Conservation (phyloP, 768 basidiomycete species). For the Tephrocybe sp. region DNA sequence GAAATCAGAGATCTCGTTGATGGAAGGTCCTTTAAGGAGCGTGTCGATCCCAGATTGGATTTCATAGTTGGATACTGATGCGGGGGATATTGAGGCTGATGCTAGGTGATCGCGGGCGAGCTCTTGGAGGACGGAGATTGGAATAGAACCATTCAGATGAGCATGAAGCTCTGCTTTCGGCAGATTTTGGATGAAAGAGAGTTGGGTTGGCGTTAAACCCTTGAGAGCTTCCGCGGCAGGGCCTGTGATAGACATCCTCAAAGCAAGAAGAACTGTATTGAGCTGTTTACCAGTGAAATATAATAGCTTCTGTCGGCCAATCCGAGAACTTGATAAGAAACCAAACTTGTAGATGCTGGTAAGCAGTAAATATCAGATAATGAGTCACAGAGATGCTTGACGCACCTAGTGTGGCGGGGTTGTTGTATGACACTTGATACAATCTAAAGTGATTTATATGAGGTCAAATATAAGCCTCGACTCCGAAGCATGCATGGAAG, state of each 20-base stretch:
- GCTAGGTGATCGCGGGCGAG: conserved; percentile 49
- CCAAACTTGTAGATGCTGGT: too few relatives aligned
- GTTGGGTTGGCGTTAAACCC: conserved; percentile 49
- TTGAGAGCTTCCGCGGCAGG: conserved; percentile 52
- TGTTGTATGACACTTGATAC: too few relatives aligned
- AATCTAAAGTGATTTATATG: too few relatives aligned
- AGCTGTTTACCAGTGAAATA: too few relatives aligned
- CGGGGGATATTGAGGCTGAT: conserved; percentile 7
- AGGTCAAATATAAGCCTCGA: too few relatives aligned
- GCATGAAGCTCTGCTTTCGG: conserved; percentile 88
- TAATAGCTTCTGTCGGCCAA: too few relatives aligned
- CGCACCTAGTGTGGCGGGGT: too few relatives aligned
- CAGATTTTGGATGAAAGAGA: conserved; percentile 58
- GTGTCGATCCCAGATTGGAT: conserved; percentile 31
- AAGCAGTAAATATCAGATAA: too few relatives aligned
- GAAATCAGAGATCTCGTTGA: conserved; percentile 68
- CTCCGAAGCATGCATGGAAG: too few relatives aligned
- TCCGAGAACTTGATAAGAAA: too few relatives aligned
- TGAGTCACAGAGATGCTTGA: too few relatives aligned
- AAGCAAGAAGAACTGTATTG: too few relatives aligned
- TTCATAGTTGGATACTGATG: conserved; percentile 21
- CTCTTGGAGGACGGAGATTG: conserved; percentile 58
- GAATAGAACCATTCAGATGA: conserved; percentile 84
- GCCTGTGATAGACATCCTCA: conserved; percentile 31
- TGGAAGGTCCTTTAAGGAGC: conserved; percentile 42